These are phyloP conservation scores for Hypoxylon sp. DNA, from an alignment of 2,329 filamentous ascomycete genomes.

Conservation along the genomic window DNA sequence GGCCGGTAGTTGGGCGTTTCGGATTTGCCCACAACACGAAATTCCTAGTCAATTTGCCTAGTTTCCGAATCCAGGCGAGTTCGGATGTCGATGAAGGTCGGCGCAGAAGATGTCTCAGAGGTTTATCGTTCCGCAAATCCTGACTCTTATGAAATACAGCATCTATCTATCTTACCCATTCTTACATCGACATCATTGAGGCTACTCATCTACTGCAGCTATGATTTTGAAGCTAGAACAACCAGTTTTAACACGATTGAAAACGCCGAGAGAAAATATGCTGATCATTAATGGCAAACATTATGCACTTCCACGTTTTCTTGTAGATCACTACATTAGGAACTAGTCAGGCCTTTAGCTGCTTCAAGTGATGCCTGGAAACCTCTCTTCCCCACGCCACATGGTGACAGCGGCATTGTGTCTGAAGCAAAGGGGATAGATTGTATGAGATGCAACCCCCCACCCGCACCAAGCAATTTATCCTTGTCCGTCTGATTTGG, in stretches of 20 bases:
- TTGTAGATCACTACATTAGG: constrained; percentile 15
- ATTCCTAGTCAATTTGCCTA: too few relatives aligned
- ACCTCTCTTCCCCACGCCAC: constrained; percentile 12
- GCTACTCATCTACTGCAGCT: too few relatives aligned
- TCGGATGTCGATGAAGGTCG: constrained; percentile 26
- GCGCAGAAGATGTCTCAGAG: constrained; percentile 24
- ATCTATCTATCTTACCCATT: too few relatives aligned
- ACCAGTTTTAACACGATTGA: too few relatives aligned
- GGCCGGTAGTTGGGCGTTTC: constrained; percentile 29
- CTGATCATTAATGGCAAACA: constrained; percentile 21
- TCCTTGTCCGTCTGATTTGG: constrained; percentile 15
- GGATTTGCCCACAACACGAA: constrained; percentile 6
- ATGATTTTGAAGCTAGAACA: too few relatives aligned
- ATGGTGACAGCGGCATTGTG: constrained; percentile 15
- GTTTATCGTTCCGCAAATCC: constrained; percentile 13
- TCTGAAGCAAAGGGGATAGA: constrained; percentile 28
- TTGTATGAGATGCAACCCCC: constrained; percentile 7
- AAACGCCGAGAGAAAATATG: not conserved
- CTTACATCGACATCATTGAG: too few relatives aligned
- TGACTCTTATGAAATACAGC: too few relatives aligned
- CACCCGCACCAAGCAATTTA: constrained; percentile 4
- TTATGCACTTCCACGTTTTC: constrained; percentile 19
- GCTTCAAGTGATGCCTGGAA: constrained; percentile 11
- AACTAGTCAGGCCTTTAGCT: not conserved
- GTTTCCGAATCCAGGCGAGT: constrained; percentile 16